A percentile compares a stretch with the other conserved stretches of the same genome.
phyloP scores from a whole-genome alignment of 345 rosid species.

The Carallia pectinifolia region DNA sequence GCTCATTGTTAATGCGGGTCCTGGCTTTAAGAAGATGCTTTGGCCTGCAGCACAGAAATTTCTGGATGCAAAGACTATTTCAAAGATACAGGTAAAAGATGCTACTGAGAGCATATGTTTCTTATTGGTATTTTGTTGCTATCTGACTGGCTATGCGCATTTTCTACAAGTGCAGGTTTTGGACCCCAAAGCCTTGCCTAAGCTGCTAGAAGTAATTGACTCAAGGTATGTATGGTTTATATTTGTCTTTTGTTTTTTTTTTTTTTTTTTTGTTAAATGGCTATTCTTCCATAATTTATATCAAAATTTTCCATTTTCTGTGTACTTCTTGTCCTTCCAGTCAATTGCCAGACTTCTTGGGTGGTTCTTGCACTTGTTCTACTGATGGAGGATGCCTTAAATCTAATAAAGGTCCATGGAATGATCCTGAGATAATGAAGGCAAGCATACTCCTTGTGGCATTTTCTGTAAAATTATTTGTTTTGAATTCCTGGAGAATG shows the following conservation, averaged over 20 bases:
- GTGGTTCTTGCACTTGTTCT: constrained; percentile 87
- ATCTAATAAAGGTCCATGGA: constrained; percentile 96
- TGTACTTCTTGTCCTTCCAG: constrained; percentile 38
- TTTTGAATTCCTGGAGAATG: constrained; percentile 7
- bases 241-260: background rate
- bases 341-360: constrained; percentile 93
- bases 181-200: constrained; percentile 71
- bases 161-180: constrained; percentile 58
- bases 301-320: background rate
- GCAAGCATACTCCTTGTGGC: constrained; percentile 32
- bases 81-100: constrained; percentile 74
- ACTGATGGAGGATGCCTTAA: constrained; percentile 85
- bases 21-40: constrained; percentile 92
- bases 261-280: background rate
- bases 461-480: background rate
- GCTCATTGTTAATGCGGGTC: constrained; percentile 93
- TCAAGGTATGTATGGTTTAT: constrained; percentile 50
- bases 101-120: constrained; percentile 21
- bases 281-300: no score
- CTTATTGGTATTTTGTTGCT: constrained; percentile 8
- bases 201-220: constrained; percentile 76
- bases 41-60: constrained; percentile 99
- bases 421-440: constrained; percentile 88
- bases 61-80: constrained; percentile 78
- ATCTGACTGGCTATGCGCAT: constrained; percentile 7